Evolutionary conservation across 768 basidiomycete genomes (phyloP).

Genomic region (Termitomyces sp.): DNA sequence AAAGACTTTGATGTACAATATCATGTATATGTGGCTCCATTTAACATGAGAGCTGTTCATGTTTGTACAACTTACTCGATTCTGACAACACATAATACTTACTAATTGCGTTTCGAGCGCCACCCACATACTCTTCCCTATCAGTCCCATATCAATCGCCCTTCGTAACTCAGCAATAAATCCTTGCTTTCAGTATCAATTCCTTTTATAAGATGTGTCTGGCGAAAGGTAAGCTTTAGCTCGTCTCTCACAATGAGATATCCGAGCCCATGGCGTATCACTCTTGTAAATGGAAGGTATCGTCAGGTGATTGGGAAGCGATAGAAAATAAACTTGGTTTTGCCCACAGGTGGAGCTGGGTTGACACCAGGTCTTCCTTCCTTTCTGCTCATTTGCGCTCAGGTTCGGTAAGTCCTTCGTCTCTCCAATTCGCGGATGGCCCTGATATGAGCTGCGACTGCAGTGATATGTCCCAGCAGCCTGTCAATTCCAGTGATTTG

Average conservation of each 20-base stretch:
- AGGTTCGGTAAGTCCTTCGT: conserved; percentile 65
- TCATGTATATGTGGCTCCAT: not conserved
- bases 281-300: no score
- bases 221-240: no score
- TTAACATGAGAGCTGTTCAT: not conserved
- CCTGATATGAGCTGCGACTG: conserved; percentile 67
- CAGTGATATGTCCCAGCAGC: conserved; percentile 43
- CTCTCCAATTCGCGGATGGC: conserved; percentile 90
- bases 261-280: no score
- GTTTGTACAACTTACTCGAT: not conserved
- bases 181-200: conserved; percentile 29
- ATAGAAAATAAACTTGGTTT: no score
- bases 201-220: no score
- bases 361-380: conserved; percentile 27
- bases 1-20: conserved; percentile 9
- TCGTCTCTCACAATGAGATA: no score
- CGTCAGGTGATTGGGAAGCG: no score
- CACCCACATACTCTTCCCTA: conserved; percentile 67
- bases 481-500: conserved; percentile 39
- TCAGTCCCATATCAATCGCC: conserved; percentile 73
- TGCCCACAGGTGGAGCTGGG: conserved; percentile 58
- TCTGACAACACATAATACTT: not conserved
- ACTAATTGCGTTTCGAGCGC: conserved; percentile 32
- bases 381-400: conserved; percentile 78
- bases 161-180: conserved; percentile 70